Conservation (phyloP, 495 filamentous ascomycete genomes). For the Penicillium chermesinum region DNA sequence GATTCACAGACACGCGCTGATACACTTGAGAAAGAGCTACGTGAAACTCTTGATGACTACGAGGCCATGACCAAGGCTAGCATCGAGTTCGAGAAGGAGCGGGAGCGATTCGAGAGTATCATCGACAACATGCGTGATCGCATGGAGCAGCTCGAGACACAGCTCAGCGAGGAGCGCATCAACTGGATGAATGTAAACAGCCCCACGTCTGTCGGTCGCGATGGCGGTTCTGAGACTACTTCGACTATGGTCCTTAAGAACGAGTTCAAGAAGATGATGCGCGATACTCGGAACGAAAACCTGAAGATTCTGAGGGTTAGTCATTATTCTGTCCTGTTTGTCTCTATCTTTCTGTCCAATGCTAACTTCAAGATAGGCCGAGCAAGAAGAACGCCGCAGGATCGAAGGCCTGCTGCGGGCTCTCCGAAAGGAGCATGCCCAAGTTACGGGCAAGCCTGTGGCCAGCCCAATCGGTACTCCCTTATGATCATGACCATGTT, state of each 20-base stretch:
- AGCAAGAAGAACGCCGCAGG: constrained; percentile 67
- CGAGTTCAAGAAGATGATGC: constrained; percentile 91
- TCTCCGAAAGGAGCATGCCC: constrained; percentile 50
- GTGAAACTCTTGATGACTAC: constrained; percentile 76
- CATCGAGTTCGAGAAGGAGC: constrained; percentile 83
- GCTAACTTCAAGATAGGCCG: constrained; percentile 42
- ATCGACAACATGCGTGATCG: constrained; percentile 67
- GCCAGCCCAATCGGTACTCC: constrained; percentile 46
- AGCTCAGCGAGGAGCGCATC: constrained; percentile 68
- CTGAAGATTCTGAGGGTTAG: constrained; percentile 64
- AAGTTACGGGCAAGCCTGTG: constrained; percentile 45
- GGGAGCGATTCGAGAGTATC: constrained; percentile 67
- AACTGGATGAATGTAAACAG: constrained; percentile 61
- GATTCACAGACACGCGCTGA: constrained; percentile 55
- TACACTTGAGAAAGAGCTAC: constrained; percentile 70
- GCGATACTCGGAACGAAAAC: constrained; percentile 68
- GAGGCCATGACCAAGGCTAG: constrained; percentile 81
- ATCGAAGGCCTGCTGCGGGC: constrained; percentile 55
- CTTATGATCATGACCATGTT: constrained; percentile 34
- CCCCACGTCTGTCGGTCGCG: constrained; percentile 43
- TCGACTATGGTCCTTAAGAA: constrained; percentile 70
- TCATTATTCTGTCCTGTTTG: constrained; percentile 11
- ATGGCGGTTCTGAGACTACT: constrained; percentile 51
- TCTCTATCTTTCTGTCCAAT: constrained; percentile 3
- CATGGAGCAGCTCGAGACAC: constrained; percentile 60